A percentile compares a stretch with the other conserved stretches of the same genome.
phyloP scores from a whole-genome alignment of 305 asterid species.

The Plantago coronopus region DNA sequence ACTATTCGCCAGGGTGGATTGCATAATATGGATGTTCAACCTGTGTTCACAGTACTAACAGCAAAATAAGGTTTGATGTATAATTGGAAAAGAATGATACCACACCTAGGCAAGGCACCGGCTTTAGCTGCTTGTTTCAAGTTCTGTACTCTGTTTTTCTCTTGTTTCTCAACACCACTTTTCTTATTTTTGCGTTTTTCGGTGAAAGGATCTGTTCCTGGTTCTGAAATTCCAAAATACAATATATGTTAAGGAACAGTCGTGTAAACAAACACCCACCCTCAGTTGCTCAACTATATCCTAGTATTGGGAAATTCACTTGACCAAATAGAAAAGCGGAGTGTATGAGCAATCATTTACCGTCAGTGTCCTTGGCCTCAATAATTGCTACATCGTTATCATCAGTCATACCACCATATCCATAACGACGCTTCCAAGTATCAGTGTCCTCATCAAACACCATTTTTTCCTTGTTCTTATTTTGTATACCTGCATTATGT shows the following conservation, averaged over 20 bases:
- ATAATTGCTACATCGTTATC: constrained; percentile 86
- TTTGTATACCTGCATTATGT: constrained; percentile 56
- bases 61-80: too few species aligned
- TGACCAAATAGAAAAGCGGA: constrained; percentile 10
- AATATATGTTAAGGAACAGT: constrained; percentile 15
- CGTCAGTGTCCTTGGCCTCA: constrained; percentile 90
- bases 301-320: background rate
- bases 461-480: constrained; percentile 68
- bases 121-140: constrained; percentile 79
- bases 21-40: too few species aligned
- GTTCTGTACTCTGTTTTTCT: constrained; percentile 66
- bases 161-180: constrained; percentile 74
- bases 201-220: constrained; percentile 91
- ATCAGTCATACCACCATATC: constrained; percentile 88
- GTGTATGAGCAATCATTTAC: constrained; percentile 30
- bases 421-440: constrained; percentile 87
- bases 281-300: too few species aligned
- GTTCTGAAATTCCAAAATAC: constrained; percentile 39
- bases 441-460: constrained; percentile 79
- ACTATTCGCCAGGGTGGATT: too few species aligned
- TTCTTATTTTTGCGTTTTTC: constrained; percentile 76
- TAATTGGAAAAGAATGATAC: background rate
- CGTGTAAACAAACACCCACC: background rate
- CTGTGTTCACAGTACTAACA: too few species aligned
- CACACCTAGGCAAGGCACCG: constrained; percentile 90